Evolutionary conservation across 139 green algal genomes (phyloP), one percentile per base, ranked within the genome.

Genomic region (Auxenochlorella pyrenoidosa): DNA sequence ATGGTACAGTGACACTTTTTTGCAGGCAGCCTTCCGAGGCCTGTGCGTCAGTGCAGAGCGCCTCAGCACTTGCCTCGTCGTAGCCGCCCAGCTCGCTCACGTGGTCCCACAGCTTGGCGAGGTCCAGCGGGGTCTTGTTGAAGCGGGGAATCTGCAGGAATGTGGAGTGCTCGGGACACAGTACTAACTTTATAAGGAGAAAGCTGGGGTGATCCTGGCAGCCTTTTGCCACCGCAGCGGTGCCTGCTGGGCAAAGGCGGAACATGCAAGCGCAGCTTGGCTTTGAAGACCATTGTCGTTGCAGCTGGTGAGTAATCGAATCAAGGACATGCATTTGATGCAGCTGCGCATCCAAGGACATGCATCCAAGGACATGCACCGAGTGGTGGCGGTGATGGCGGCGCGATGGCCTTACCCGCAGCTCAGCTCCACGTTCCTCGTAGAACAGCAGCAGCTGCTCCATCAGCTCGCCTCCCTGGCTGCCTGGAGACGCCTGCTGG

Each of bases 41-140:
- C 71, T n/a, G 71, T 51, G 19, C 71, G 32, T 51, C 1, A 1
- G 13, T 30, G 34, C 2, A 77, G 41, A 34, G 15, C 41, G 19
- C 34, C 73, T 22, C 15, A 0, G 38, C 36, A 75, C 32, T 51
- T 24, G 87, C 86, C 79, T 88, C 18, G n/a, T 81, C 86, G 60
- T 85, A 89, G 30, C 86, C 86, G 5, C 86, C 86, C 6, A 75
- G 44, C 66, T 88, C 40, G 66, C 66, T 41, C 19, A 88, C 86
- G 28, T 44, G 70, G 15, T 18, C 10, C 86, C 86, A 89, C 63
- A 89, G 51, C 68, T 88, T 87, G 1, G 65, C 34, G 18, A 89
- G n/a, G 65, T 89, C 86, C 40, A 89, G 60, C 51, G n/a, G 32
- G 15, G 4, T 44, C 3, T 70, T 70, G 79, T 82, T 83, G 79